These are phyloP conservation scores for Glycine soja DNA, from an alignment of 306 rosid species.

Conservation along the genomic window DNA sequence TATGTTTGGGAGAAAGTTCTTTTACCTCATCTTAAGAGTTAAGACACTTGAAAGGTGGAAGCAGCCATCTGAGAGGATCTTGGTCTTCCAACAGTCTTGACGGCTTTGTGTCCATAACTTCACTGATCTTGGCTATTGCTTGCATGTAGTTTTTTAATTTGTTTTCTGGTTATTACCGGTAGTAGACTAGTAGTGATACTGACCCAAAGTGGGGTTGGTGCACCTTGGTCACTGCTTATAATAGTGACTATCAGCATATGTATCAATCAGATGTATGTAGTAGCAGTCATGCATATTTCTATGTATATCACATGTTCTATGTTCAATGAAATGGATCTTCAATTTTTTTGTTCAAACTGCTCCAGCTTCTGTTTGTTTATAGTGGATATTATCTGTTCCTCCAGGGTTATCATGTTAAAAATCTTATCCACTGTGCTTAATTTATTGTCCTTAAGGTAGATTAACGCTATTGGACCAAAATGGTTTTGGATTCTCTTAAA, in stretches of 20 bases:
- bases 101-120: slow-evolving; percentile 43
- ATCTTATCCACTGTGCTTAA: neutral
- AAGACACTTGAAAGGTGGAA: slow-evolving; percentile 33
- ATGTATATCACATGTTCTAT: slow-evolving; percentile 47
- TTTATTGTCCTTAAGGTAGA: neutral
- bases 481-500: too few relatives aligned
- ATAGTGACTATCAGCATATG: slow-evolving; percentile 16
- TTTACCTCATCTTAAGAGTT: slow-evolving; percentile 2
- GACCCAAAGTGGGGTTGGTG: slow-evolving; percentile 45
- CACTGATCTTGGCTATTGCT: slow-evolving; percentile 45
- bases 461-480: too few relatives aligned
- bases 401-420: slow-evolving; percentile 1
- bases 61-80: slow-evolving; percentile 33
- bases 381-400: neutral
- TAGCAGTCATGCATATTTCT: slow-evolving; percentile 42
- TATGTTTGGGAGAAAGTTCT: slow-evolving; percentile 41
- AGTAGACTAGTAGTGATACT: slow-evolving; percentile 6
- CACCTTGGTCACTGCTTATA: slow-evolving; percentile 1
- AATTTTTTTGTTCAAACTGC: slow-evolving; percentile 38
- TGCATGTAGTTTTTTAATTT: slow-evolving; percentile 47
- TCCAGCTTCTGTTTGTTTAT: neutral
- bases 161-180: slow-evolving; percentile 30
- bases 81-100: slow-evolving; percentile 43
- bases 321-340: slow-evolving; percentile 50
- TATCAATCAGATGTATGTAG: slow-evolving; percentile 34